A percentile compares a stretch with the other conserved stretches of the same genome.
These are phyloP conservation scores for Globisporangium alternatum DNA, from an alignment of 352 stramenopile genomes.

Conservation along the genomic window DNA sequence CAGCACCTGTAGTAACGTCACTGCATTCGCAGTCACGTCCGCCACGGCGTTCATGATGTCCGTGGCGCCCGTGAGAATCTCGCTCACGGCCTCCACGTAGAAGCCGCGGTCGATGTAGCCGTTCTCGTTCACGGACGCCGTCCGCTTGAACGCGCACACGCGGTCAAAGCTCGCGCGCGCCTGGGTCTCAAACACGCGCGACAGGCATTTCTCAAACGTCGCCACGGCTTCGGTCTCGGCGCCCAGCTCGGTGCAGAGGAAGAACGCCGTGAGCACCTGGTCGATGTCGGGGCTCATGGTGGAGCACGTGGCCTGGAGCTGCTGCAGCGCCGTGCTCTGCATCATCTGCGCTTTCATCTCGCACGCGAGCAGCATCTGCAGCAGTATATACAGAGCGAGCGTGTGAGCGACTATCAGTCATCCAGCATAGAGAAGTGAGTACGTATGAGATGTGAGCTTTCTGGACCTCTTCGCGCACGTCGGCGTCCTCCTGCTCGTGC, in stretches of 20 bases:
- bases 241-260: constrained; percentile 46
- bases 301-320: constrained; percentile 41
- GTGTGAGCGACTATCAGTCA: neutral
- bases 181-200: constrained; percentile 53
- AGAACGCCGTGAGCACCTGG: constrained; percentile 41
- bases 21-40: constrained; percentile 39
- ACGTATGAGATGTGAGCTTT: neutral
- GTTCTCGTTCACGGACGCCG: constrained; percentile 65
- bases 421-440: neutral
- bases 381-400: neutral
- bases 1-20: constrained; percentile 46
- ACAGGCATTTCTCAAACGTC: constrained; percentile 43
- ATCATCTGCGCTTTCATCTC: constrained; percentile 60
- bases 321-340: constrained; percentile 34
- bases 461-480: constrained; percentile 60
- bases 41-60: constrained; percentile 82
- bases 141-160: constrained; percentile 46
- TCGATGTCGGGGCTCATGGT: constrained; percentile 44
- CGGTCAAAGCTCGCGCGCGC: constrained; percentile 48
- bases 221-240: constrained; percentile 24
- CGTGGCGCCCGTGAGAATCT: constrained; percentile 66
- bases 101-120: constrained; percentile 85
- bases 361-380: constrained; percentile 67
- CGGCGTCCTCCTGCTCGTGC: constrained; percentile 20
- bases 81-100: constrained; percentile 70